Evolutionary conservation across 768 basidiomycete species (phyloP).

Genomic region (Auriscalpium microsporum): DNA sequence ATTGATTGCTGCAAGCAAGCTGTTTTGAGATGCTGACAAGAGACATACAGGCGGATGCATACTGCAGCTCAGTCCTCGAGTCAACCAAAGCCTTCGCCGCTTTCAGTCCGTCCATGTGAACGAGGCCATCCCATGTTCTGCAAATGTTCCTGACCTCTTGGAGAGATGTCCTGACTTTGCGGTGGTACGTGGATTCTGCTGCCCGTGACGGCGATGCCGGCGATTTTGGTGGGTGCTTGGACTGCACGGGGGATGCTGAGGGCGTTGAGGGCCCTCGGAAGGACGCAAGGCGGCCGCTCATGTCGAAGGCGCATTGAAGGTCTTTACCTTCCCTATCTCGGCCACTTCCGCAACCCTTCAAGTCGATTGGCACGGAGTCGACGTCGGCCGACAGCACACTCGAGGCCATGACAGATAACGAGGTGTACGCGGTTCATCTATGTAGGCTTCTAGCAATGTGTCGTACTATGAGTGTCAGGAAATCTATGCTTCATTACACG

Average conservation of each 20-base stretch:
- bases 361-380: too few relatives aligned
- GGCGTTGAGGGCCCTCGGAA: slow-evolving; percentile 78
- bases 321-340: too few relatives aligned
- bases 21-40: not conserved
- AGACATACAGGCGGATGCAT: slow-evolving; percentile 21
- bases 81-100: slow-evolving; percentile 67
- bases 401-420: too few relatives aligned
- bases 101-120: slow-evolving; percentile 71
- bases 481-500: too few relatives aligned
- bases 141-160: slow-evolving; percentile 57
- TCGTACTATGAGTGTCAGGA: too few relatives aligned
- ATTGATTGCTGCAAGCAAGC: slow-evolving; percentile 43
- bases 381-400: too few relatives aligned
- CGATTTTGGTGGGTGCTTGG: slow-evolving; percentile 27
- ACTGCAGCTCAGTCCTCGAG: slow-evolving; percentile 81
- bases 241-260: slow-evolving; percentile 51
- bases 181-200: slow-evolving; percentile 71
- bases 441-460: too few relatives aligned
- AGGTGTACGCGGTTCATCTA: too few relatives aligned
- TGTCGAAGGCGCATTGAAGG: slow-evolving; percentile 10
- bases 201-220: slow-evolving; percentile 34
- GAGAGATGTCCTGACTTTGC: slow-evolving; percentile 60
- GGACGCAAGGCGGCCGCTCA: slow-evolving; percentile 59
- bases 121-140: slow-evolving; percentile 78
- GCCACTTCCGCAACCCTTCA: too few relatives aligned